Conservation (phyloP, 2,329 filamentous ascomycete genomes). For the Neophaeococcomyces mojaviensis region DNA sequence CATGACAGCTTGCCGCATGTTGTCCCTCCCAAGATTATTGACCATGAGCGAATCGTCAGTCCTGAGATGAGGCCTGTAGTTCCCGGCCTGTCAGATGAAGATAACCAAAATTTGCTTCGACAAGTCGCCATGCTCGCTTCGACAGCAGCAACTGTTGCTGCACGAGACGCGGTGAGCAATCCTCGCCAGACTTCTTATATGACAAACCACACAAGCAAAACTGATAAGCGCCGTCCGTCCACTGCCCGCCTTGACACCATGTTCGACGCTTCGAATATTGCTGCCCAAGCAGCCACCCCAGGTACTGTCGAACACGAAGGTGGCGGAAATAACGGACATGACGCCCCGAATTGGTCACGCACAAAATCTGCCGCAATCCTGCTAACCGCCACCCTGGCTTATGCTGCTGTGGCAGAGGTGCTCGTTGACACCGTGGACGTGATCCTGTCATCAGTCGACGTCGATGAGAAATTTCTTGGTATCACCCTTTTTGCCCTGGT, state of each 20-base stretch:
- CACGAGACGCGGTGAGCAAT: conserved; percentile 60
- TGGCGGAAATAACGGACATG: conserved; percentile 61
- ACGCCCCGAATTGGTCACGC: conserved; percentile 97
- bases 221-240: conserved; percentile 29
- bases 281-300: conserved; percentile 42
- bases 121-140: conserved; percentile 92
- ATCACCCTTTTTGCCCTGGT: conserved; percentile 95
- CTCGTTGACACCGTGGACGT: conserved; percentile 94
- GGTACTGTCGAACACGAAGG: conserved; percentile 24
- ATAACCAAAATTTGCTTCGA: conserved; percentile 72
- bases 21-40: conserved; percentile 59
- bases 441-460: conserved; percentile 80
- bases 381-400: conserved; percentile 79
- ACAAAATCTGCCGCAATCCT: conserved; percentile 85
- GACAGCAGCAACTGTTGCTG: conserved; percentile 78
- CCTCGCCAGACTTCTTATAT: conserved; percentile 45
- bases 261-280: conserved; percentile 33
- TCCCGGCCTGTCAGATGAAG: conserved; percentile 68
- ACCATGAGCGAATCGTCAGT: neutral
- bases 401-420: conserved; percentile 96
- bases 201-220: conserved; percentile 28
- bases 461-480: conserved; percentile 95
- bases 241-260: conserved; percentile 22
- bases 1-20: conserved; percentile 49
- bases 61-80: conserved; percentile 38